Evolutionary conservation across 345 rosid species (phyloP).

Genomic region (Populus simonii): DNA sequence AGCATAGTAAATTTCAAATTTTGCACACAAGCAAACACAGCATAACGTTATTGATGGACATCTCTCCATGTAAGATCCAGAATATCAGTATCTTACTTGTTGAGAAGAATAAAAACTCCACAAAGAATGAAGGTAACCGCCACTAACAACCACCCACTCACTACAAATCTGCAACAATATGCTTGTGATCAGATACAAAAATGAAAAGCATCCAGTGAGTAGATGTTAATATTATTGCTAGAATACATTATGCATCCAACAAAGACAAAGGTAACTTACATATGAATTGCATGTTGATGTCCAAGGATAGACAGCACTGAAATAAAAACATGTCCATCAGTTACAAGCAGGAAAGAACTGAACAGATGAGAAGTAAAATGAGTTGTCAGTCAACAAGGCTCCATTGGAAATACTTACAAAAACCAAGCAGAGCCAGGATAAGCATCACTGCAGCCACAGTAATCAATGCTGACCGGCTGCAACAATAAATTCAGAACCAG

Average conservation of each 20-base stretch:
- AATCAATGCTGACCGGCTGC: conserved; percentile 76
- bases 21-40: conserved; percentile 8
- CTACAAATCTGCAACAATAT: conserved; percentile 55
- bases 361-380: conserved; percentile 17
- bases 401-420: conserved; percentile 53
- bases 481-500: conserved; percentile 16
- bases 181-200: conserved; percentile 8
- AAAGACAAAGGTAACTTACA: conserved; percentile 44
- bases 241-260: not conserved
- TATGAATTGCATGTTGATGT: conserved; percentile 64
- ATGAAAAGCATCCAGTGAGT: not conserved
- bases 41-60: not conserved
- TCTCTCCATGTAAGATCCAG: not conserved
- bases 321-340: conserved; percentile 16
- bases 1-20: not conserved
- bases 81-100: conserved; percentile 51
- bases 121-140: conserved; percentile 81
- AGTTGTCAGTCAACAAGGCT: not conserved
- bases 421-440: conserved; percentile 72
- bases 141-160: conserved; percentile 90
- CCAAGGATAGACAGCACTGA: conserved; percentile 75
- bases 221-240: not conserved
- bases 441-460: conserved; percentile 86
- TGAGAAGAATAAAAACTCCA: conserved; percentile 73
- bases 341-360: conserved; percentile 10